phyloP scores from a whole-genome alignment of 257 asterid genomes.

The Lycium ferocissimum region DNA sequence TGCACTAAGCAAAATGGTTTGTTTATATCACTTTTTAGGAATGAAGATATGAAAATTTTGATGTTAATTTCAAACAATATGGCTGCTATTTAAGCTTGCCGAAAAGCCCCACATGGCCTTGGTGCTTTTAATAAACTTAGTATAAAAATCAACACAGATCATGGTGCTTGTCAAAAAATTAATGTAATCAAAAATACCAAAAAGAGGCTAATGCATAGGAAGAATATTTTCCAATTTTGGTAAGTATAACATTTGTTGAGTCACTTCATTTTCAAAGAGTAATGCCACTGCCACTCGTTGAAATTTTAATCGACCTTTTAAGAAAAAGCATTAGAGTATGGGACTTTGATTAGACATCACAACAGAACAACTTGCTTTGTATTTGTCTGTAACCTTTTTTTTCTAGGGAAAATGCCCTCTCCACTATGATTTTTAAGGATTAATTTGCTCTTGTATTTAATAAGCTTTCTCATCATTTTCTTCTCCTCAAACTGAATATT shows the following conservation, averaged over 20 bases:
- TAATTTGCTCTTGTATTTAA: background rate
- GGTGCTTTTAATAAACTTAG: background rate
- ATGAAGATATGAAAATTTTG: background rate
- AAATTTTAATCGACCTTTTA: constrained; percentile 1
- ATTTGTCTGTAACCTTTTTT: background rate
- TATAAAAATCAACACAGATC: constrained; percentile 16
- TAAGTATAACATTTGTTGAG: background rate
- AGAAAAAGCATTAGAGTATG: constrained; percentile 31
- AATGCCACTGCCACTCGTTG: constrained; percentile 11
- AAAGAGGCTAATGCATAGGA: constrained; percentile 27
- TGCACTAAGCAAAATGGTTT: constrained; percentile 4
- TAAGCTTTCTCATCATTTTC: background rate
- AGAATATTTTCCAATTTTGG: constrained; percentile 24
- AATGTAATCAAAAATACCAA: constrained; percentile 1
- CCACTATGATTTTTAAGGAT: constrained; percentile 7
- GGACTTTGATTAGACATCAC: constrained; percentile 27
- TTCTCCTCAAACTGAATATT: background rate
- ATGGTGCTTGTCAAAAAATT: constrained; percentile 34
- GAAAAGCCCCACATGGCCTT: background rate
- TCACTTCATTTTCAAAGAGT: background rate
- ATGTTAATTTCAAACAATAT: constrained; percentile 24
- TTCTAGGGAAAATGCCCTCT: background rate
- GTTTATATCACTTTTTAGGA: background rate
- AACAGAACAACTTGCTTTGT: constrained; percentile 28
- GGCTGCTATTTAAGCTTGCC: constrained; percentile 43